phyloP scores from a whole-genome alignment of 1,139 yeast genomes.

The Wickerhamiella pararugosa region DNA sequence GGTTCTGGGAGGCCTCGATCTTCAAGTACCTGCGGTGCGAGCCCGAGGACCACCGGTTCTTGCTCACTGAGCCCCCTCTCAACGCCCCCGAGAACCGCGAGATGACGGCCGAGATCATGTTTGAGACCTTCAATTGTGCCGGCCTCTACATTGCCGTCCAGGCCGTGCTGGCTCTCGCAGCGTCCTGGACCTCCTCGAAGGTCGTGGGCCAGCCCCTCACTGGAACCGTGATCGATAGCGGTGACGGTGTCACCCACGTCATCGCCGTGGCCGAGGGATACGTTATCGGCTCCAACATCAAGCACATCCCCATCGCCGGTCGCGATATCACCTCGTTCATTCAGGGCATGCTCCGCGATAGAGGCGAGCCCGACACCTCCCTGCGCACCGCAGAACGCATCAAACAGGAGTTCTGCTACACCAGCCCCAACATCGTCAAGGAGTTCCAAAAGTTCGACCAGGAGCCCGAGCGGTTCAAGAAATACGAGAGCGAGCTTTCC shows the following conservation, averaged over 20 bases:
- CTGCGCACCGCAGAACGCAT: constrained; percentile 91
- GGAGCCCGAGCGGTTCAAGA: constrained; percentile 87
- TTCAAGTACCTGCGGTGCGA: constrained; percentile 93
- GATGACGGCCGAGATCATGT: constrained; percentile 96
- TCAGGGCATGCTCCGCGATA: constrained; percentile 83
- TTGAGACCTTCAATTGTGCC: constrained; percentile 96
- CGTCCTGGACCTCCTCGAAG: constrained; percentile 96
- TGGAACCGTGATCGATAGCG: constrained; percentile 96
- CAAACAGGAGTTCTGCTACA: constrained; percentile 93
- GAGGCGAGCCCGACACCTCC: constrained; percentile 91
- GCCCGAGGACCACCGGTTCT: constrained; percentile 95
- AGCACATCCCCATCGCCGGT: constrained; percentile 96
- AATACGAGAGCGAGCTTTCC: constrained; percentile 76
- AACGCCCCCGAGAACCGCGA: constrained; percentile 99
- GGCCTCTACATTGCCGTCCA: constrained; percentile 97
- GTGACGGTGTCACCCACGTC: constrained; percentile 96
- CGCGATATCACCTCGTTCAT: constrained; percentile 91
- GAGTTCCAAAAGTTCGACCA: constrained; percentile 91
- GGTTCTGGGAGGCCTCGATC: constrained; percentile 96
- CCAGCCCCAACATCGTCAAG: constrained; percentile 92
- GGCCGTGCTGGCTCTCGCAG: constrained; percentile 96
- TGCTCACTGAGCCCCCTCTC: constrained; percentile 93
- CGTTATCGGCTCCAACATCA: constrained; percentile 93
- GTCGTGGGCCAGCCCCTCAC: constrained; percentile 90
- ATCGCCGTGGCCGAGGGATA: constrained; percentile 99